These are phyloP conservation scores for Boletellus emodensis DNA, from an alignment of 768 basidiomycete species.

Conservation along the genomic window DNA sequence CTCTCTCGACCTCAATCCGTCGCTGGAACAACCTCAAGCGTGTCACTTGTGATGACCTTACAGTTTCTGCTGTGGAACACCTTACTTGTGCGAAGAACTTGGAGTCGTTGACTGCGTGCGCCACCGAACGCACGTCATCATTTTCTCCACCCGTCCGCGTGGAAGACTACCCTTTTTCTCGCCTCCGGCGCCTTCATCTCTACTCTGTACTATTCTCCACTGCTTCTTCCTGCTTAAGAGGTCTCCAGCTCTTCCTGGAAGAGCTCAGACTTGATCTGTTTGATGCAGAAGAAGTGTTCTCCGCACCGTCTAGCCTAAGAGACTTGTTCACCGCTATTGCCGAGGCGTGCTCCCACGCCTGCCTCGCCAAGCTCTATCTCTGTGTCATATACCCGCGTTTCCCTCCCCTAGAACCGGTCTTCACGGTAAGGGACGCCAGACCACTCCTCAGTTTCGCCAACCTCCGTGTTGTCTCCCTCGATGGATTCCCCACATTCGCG, in stretches of 20 bases:
- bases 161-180: constrained; percentile 1
- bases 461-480: constrained; percentile 14
- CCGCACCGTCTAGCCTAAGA: constrained; percentile 1
- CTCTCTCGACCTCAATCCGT: constrained; percentile 18
- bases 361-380: constrained; percentile 12
- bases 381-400: constrained; percentile 14
- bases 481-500: constrained; percentile 12
- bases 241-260: constrained; percentile 9
- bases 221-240: constrained; percentile 2
- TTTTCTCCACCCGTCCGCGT: constrained; percentile 1
- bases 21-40: constrained; percentile 17
- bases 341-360: constrained; percentile 9
- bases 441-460: constrained; percentile 14
- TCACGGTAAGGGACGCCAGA: constrained; percentile 8
- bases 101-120: constrained; percentile 14
- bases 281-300: constrained; percentile 12
- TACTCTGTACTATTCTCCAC: constrained; percentile 16
- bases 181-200: constrained; percentile 17
- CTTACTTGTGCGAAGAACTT: constrained; percentile 11
- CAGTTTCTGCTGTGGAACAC: constrained; percentile 15
- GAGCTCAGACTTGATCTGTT: constrained; percentile 23
- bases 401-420: neutral
- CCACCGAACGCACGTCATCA: constrained; percentile 9
- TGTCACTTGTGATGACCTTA: constrained; percentile 23
- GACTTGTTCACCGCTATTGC: constrained; percentile 12